Evolutionary conservation across 768 basidiomycete genomes (phyloP).

Genomic region (Xerocomus potaroensis): DNA sequence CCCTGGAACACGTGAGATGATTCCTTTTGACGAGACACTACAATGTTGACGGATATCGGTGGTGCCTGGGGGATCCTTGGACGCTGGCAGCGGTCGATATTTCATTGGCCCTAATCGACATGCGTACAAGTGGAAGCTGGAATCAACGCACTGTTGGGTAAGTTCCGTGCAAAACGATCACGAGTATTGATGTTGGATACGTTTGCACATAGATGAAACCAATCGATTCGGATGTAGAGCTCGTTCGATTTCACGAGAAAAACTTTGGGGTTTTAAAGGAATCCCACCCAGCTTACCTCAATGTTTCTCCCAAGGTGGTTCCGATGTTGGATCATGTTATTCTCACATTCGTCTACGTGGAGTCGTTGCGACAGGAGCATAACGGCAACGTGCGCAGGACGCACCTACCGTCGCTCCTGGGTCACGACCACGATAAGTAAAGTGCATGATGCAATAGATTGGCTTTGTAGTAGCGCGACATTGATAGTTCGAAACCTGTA

Average conservation of each 20-base stretch:
- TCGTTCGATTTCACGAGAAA: constrained; percentile 24
- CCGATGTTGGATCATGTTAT: constrained; percentile 25
- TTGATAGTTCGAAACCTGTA: no score
- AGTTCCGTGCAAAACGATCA: background rate
- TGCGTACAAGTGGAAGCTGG: constrained; percentile 32
- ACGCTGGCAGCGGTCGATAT: constrained; percentile 24
- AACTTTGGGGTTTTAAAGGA: constrained; percentile 18
- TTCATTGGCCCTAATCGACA: constrained; percentile 30
- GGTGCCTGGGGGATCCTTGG: background rate
- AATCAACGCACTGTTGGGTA: constrained; percentile 24
- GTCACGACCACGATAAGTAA: no score
- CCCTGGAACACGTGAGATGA: constrained; percentile 17
- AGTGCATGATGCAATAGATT: no score
- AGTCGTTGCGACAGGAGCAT: constrained; percentile 15
- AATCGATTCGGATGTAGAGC: constrained; percentile 7
- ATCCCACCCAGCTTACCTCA: constrained; percentile 22
- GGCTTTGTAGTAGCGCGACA: no score
- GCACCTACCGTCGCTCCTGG: no score
- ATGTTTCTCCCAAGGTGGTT: constrained; percentile 13
- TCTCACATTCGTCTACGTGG: constrained; percentile 23
- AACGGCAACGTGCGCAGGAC: background rate
- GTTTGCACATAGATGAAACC: constrained; percentile 16
- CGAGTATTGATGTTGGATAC: background rate
- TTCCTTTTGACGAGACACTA: background rate
- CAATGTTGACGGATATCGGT: background rate